These are phyloP conservation scores for Phytophthora cryptogea DNA, from an alignment of 352 stramenopile species.

Conservation along the genomic window DNA sequence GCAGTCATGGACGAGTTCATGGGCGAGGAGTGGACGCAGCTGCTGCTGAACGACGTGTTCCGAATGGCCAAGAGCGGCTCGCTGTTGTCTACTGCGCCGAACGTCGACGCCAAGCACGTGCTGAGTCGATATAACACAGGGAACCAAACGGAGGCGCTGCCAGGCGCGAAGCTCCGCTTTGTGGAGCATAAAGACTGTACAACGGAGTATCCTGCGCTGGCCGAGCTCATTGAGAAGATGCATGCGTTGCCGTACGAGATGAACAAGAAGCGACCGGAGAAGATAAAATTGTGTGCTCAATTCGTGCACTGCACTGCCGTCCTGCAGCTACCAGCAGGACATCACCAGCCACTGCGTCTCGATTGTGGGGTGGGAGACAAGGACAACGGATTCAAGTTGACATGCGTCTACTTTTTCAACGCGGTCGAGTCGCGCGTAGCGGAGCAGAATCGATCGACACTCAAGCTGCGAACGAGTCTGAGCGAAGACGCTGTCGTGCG, in stretches of 20 bases:
- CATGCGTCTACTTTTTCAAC: slow-evolving; percentile 77
- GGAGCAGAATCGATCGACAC: slow-evolving; percentile 16
- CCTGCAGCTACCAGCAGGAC: slow-evolving; percentile 45
- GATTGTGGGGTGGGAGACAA: slow-evolving; percentile 72
- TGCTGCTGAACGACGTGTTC: slow-evolving; percentile 68
- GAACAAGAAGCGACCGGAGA: slow-evolving; percentile 62
- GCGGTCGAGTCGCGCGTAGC: slow-evolving; percentile 5
- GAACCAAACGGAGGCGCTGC: slow-evolving; percentile 7
- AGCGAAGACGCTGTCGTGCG: slow-evolving; percentile 36
- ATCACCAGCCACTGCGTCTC: slow-evolving; percentile 59
- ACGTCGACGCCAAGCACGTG: slow-evolving; percentile 28
- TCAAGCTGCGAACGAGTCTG: slow-evolving; percentile 45
- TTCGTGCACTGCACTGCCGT: slow-evolving; percentile 70
- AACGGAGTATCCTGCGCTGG: slow-evolving; percentile 64
- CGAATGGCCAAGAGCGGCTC: slow-evolving; percentile 63
- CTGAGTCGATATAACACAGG: slow-evolving; percentile 14
- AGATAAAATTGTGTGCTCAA: slow-evolving; percentile 60
- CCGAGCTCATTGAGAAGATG: slow-evolving; percentile 76
- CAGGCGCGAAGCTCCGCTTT: slow-evolving; percentile 57
- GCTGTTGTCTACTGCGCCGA: slow-evolving; percentile 41
- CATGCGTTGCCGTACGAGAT: slow-evolving; percentile 83
- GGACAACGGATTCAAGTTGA: slow-evolving; percentile 82
- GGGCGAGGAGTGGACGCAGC: slow-evolving; percentile 72
- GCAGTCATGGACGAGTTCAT: slow-evolving; percentile 78
- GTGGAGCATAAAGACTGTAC: slow-evolving; percentile 60